Percentiles rank a stretch among this genome's conserved stretches.
Conservation (phyloP, 140 eudicot genomes). For the Stevia rebaudiana region DNA sequence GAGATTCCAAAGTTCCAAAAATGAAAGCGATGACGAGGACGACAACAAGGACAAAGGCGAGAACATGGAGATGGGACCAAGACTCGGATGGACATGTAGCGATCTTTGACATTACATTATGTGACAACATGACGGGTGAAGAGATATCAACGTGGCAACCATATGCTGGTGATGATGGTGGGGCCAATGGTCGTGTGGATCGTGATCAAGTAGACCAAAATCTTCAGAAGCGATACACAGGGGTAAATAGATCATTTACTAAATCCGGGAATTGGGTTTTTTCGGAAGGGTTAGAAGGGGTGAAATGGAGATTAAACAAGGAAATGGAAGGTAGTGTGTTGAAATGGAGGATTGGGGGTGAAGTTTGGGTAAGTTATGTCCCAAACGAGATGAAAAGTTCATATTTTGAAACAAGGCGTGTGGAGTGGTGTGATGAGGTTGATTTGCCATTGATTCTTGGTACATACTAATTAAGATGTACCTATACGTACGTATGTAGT, state of each 20-base stretch:
- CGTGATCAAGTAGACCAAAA: conserved; percentile 22
- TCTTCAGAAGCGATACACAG: conserved; percentile 49
- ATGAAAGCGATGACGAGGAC: conserved; percentile 61
- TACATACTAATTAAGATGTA: conserved; percentile 11
- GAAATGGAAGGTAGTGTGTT: conserved; percentile 97
- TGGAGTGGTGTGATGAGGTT: conserved; percentile 90
- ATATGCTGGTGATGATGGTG: conserved; percentile 1
- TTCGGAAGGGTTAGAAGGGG: conserved; percentile 55
- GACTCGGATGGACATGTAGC: conserved; percentile 77
- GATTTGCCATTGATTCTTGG: conserved; percentile 67
- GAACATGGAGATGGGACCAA: conserved; percentile 91
- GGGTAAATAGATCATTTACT: conserved; percentile 57
- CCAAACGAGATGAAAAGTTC: conserved; percentile 63
- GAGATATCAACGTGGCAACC: conserved; percentile 69
- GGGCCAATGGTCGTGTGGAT: conserved; percentile 19
- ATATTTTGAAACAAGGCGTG: conserved; percentile 71
- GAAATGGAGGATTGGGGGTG: conserved; percentile 91
- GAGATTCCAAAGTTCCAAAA: conserved; percentile 47
- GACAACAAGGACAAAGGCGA: conserved; percentile 48
- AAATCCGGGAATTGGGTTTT: conserved; percentile 61
- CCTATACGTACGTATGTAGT: neutral
- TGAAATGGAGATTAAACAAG: conserved; percentile 73
- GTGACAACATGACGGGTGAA: conserved; percentile 58
- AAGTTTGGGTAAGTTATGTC: conserved; percentile 66
- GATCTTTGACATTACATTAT: conserved; percentile 46